A percentile compares a stretch with the other conserved stretches of the same genome.
Evolutionary conservation across 2,329 filamentous ascomycete genomes (phyloP).

Genomic region (Cladophialophora bantiana): DNA sequence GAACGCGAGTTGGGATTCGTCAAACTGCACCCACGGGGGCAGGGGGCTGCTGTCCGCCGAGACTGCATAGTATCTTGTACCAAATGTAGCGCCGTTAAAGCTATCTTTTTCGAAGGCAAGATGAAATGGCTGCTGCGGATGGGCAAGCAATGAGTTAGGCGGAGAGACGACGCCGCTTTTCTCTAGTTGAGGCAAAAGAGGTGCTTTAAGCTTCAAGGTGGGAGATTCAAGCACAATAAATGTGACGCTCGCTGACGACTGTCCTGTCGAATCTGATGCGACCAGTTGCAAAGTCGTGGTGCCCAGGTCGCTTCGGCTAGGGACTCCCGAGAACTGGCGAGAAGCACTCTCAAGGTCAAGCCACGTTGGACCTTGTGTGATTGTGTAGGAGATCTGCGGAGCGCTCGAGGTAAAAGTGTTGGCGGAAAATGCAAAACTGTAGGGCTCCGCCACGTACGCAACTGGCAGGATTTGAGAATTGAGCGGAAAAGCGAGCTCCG

Average conservation of each 20-base stretch:
- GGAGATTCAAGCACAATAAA: conserved; percentile 69
- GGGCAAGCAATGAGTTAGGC: conserved; percentile 49
- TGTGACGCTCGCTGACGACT: conserved; percentile 69
- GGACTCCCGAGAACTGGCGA: conserved; percentile 74
- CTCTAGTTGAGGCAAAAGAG: conserved; percentile 49
- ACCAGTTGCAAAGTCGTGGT: conserved; percentile 69
- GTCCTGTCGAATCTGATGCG: conserved; percentile 72
- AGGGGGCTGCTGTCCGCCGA: conserved; percentile 80
- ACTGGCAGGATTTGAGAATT: conserved; percentile 85
- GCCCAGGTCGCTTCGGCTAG: conserved; percentile 64
- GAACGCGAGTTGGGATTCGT: conserved; percentile 69
- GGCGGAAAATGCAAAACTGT: conserved; percentile 50
- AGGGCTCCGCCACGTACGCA: conserved; percentile 69
- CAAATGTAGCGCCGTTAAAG: conserved; percentile 64
- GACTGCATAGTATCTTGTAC: conserved; percentile 76
- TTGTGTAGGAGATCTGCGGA: conserved; percentile 67
- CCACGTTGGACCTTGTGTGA: conserved; percentile 74
- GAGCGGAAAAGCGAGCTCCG: conserved; percentile 69
- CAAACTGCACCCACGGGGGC: conserved; percentile 84
- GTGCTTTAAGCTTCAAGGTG: conserved; percentile 46
- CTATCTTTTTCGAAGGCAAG: conserved; percentile 74
- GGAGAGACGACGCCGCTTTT: conserved; percentile 47
- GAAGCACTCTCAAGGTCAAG: conserved; percentile 71
- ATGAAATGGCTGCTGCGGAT: conserved; percentile 60
- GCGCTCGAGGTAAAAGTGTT: conserved; percentile 73